Evolutionary conservation across 164 flowering plant species (phyloP).

Genomic region (Dillenia turbinata): DNA sequence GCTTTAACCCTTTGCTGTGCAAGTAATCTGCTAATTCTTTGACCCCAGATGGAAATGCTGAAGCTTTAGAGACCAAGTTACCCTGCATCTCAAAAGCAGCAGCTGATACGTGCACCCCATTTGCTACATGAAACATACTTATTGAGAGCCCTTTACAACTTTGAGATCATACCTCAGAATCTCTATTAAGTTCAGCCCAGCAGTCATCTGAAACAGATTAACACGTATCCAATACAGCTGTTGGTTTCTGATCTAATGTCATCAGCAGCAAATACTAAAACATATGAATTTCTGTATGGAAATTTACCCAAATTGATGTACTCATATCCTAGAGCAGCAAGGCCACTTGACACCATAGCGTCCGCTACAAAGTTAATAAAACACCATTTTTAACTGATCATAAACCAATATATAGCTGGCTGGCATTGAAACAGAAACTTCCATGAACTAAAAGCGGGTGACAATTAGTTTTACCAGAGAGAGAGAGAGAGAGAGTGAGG

Average conservation of each 20-base stretch:
- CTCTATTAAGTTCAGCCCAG: conserved; percentile 57
- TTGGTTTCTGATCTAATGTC: conserved; percentile 5
- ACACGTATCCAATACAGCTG: not conserved
- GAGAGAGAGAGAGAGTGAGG: no score
- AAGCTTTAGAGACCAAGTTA: conserved; percentile 36
- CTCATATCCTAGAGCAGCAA: conserved; percentile 42
- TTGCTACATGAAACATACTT: no score
- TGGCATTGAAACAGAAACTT: no score
- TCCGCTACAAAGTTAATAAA: conserved; percentile 37
- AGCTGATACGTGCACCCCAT: no score
- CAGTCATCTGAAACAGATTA: conserved; percentile 50
- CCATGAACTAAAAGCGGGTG: no score
- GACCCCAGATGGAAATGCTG: conserved; percentile 65
- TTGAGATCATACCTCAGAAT: conserved; percentile 17
- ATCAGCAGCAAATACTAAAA: not conserved
- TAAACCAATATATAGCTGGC: no score
- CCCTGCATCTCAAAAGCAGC: conserved; percentile 28
- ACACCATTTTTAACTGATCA: not conserved
- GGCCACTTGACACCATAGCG: conserved; percentile 59
- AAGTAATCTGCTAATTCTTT: conserved; percentile 66
- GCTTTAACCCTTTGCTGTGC: conserved; percentile 62
- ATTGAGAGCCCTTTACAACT: no score
- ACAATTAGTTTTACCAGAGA: no score
- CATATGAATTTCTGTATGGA: not conserved
- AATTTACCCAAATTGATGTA: conserved; percentile 51